Conservation (phyloP, 306 rosid species). For the Delonix regia region DNA sequence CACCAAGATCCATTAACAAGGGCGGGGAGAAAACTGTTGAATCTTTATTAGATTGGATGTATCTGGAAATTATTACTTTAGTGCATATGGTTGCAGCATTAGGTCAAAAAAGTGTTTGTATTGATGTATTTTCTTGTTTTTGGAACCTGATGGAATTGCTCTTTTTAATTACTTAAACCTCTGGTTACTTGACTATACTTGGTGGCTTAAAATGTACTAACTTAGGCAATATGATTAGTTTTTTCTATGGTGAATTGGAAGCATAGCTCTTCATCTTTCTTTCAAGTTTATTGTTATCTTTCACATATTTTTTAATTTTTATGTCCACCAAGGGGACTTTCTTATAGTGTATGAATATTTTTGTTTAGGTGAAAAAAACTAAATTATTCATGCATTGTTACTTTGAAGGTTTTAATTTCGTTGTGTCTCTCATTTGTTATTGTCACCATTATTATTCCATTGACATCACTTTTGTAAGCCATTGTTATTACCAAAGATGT, state of each 20-base stretch:
- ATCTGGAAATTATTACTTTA: constrained; percentile 28
- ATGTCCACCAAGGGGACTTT: not conserved
- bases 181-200: not conserved
- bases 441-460: too few relatives aligned
- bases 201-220: not conserved
- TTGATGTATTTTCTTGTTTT: constrained; percentile 31
- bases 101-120: constrained; percentile 14
- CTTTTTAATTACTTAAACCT: not conserved
- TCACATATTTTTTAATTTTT: not conserved
- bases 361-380: not conserved
- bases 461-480: too few relatives aligned
- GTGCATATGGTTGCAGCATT: constrained; percentile 41
- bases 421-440: too few relatives aligned
- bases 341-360: not conserved
- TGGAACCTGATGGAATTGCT: not conserved
- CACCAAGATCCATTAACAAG: constrained; percentile 5
- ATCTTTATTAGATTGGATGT: constrained; percentile 33
- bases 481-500: too few relatives aligned
- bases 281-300: too few relatives aligned
- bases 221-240: not conserved
- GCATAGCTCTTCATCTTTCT: too few relatives aligned
- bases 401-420: too few relatives aligned
- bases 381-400: too few relatives aligned
- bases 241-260: not conserved
- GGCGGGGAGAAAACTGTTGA: constrained; percentile 34